Percentiles rank a stretch among this genome's conserved stretches.
Evolutionary conservation across 768 basidiomycete genomes (phyloP).

Genomic region (Megacollybia marginata): DNA sequence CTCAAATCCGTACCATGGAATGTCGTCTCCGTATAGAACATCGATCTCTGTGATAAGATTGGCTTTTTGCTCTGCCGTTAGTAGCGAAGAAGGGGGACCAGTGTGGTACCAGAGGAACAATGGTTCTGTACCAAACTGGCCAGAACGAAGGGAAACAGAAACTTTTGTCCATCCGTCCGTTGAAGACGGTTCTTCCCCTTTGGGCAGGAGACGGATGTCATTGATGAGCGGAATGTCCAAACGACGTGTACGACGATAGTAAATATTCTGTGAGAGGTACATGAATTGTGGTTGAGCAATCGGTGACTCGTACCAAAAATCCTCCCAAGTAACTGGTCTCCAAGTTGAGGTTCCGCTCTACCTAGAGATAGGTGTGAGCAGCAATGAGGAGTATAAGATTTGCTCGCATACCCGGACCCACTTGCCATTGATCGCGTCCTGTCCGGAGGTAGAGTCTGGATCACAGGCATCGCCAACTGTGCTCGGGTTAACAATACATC

Average conservation of each 20-base stretch:
- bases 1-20: conserved; percentile 84
- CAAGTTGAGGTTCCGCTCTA: conserved; percentile 72
- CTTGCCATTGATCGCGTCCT: conserved; percentile 71
- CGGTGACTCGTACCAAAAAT: conserved; percentile 43
- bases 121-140: conserved; percentile 46
- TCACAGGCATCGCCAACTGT: conserved; percentile 53
- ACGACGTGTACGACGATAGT: conserved; percentile 81
- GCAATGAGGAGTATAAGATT: no score
- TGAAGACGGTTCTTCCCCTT: conserved; percentile 42
- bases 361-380: no score
- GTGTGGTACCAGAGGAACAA: conserved; percentile 75
- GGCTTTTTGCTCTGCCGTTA: conserved; percentile 48
- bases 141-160: conserved; percentile 53
- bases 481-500: conserved; percentile 60
- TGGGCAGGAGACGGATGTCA: conserved; percentile 57
- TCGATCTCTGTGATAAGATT: conserved; percentile 89
- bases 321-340: conserved; percentile 46
- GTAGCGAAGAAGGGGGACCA: conserved; percentile 55
- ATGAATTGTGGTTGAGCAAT: background rate
- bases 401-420: conserved; percentile 62
- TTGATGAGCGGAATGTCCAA: conserved; percentile 76
- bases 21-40: conserved; percentile 77
- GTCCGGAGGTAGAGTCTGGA: conserved; percentile 60
- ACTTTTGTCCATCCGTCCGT: conserved; percentile 59
- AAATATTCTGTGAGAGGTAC: conserved; percentile 42